These are phyloP conservation scores for Globisporangium recalcitrans DNA, from an alignment of 352 stramenopile genomes.

Conservation along the genomic window DNA sequence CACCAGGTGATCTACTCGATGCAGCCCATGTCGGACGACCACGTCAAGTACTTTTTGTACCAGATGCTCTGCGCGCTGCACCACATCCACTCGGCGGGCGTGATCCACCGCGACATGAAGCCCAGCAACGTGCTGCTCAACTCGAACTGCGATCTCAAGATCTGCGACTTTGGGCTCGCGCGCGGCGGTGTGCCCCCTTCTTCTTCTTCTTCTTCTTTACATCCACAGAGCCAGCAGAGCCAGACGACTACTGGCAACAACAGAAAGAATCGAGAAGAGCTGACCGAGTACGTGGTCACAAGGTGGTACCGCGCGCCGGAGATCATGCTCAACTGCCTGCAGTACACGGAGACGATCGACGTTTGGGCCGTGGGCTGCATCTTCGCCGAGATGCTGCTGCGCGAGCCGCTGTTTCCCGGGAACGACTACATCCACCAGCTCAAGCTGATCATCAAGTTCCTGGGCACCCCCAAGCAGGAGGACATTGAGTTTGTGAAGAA, in stretches of 20 bases:
- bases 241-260: not conserved
- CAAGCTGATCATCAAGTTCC: slow-evolving; percentile 74
- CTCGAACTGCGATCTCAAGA: slow-evolving; percentile 84
- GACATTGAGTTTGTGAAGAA: slow-evolving; percentile 86
- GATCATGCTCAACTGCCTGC: slow-evolving; percentile 93
- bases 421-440: slow-evolving; percentile 85
- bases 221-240: slow-evolving; percentile 77
- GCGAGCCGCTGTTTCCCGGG: slow-evolving; percentile 94
- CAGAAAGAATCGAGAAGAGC: slow-evolving; percentile 35
- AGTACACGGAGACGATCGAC: slow-evolving; percentile 94
- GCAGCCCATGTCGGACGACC: slow-evolving; percentile 87
- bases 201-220: too few species aligned
- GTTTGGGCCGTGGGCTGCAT: slow-evolving; percentile 97
- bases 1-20: slow-evolving; percentile 96
- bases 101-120: slow-evolving; percentile 83
- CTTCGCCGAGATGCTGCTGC: slow-evolving; percentile 95
- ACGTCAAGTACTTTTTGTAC: slow-evolving; percentile 80
- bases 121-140: slow-evolving; percentile 79
- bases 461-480: slow-evolving; percentile 66
- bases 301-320: slow-evolving; percentile 5
- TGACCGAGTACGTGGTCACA: slow-evolving; percentile 12
- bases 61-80: slow-evolving; percentile 75
- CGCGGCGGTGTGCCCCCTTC: slow-evolving; percentile 59
- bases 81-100: slow-evolving; percentile 94
- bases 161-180: slow-evolving; percentile 90